These are phyloP conservation scores for Aspergillus texensis DNA, from an alignment of 2,329 filamentous ascomycete genomes.

Conservation along the genomic window DNA sequence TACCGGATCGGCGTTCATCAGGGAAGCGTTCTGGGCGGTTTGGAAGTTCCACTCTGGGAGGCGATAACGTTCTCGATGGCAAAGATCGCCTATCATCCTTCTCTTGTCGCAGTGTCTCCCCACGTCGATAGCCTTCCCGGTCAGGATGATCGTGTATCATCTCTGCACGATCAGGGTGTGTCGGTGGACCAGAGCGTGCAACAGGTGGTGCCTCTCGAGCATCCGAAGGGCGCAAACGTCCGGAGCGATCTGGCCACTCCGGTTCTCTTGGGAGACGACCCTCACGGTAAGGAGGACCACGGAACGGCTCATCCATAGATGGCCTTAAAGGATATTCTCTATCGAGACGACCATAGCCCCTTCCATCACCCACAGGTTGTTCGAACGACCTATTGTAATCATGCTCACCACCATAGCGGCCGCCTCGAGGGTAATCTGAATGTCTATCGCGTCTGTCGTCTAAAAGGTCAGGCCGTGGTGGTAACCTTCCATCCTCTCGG, in stretches of 20 bases:
- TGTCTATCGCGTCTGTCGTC: constrained; percentile 45
- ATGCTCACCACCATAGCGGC: constrained; percentile 40
- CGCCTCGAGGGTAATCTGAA: constrained; percentile 38
- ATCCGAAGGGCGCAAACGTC: constrained; percentile 34
- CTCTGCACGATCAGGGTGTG: constrained; percentile 37
- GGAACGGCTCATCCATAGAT: constrained; percentile 43
- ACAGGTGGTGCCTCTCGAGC: constrained; percentile 29
- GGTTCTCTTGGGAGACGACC: constrained; percentile 36
- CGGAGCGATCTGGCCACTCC: constrained; percentile 42
- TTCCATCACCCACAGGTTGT: constrained; percentile 32
- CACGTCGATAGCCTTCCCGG: constrained; percentile 35
- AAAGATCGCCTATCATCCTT: constrained; percentile 37
- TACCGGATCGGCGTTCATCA: constrained; percentile 38
- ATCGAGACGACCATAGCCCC: constrained; percentile 42
- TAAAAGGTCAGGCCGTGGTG: constrained; percentile 42
- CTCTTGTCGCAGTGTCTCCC: constrained; percentile 30
- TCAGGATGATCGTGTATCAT: constrained; percentile 38
- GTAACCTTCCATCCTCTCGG: constrained; percentile 40
- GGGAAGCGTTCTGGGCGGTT: constrained; percentile 41
- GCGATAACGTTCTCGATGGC: constrained; percentile 29
- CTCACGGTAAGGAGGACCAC: constrained; percentile 39
- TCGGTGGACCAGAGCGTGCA: constrained; percentile 29
- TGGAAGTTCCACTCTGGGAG: constrained; percentile 33
- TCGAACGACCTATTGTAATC: constrained; percentile 42
- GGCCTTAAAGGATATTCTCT: constrained; percentile 38